phyloP scores from a whole-genome alignment of 192 early-diverging fungal genomes.

The Neocallimastix lanati region DNA sequence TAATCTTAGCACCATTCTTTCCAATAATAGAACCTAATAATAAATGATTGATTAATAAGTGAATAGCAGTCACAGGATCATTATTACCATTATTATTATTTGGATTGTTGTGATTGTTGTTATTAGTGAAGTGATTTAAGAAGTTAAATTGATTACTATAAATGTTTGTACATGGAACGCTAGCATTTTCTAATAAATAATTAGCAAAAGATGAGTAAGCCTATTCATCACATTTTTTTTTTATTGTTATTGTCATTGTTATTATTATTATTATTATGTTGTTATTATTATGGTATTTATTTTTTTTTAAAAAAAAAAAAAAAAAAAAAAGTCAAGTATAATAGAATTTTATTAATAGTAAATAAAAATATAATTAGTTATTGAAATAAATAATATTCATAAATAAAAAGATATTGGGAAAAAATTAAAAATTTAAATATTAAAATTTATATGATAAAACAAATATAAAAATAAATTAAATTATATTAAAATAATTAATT shows the following conservation, averaged over 20 bases:
- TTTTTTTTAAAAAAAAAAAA: no score
- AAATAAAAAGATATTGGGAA: no score
- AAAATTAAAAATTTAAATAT: no score
- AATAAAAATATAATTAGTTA: no score
- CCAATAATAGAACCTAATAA: slow-evolving; percentile 4
- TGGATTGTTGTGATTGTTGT: neutral
- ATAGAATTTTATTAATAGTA: no score
- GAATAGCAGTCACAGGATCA: neutral
- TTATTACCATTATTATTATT: neutral
- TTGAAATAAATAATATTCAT: no score
- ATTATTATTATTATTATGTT: neutral
- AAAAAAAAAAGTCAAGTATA: no score
- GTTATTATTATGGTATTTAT: neutral
- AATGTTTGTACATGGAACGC: slow-evolving; percentile 15
- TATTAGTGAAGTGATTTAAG: neutral
- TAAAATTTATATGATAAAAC: no score
- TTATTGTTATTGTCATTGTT: neutral
- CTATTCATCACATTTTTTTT: no score
- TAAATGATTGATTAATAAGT: slow-evolving; percentile 1
- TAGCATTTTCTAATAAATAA: slow-evolving; percentile 56
- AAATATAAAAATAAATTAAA: no score
- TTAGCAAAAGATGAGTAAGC: slow-evolving; percentile 72
- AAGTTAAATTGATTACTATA: neutral
- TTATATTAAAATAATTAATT: no score
- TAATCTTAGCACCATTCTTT: slow-evolving; percentile 1